Conservation (phyloP, 768 basidiomycete species). For the Steccherinum ochraceum region DNA sequence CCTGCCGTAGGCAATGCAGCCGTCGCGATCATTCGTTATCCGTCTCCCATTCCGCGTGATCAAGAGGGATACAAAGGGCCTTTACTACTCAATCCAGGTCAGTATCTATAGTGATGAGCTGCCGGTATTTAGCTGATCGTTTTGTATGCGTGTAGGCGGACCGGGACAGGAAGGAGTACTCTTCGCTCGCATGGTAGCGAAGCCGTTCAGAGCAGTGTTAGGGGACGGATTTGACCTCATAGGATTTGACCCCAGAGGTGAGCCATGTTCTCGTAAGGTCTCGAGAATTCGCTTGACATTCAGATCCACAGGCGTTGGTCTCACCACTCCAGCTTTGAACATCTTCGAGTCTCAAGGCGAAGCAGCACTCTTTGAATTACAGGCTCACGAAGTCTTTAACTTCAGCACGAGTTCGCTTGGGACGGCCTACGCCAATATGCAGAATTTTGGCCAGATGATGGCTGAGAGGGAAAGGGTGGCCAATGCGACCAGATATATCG, state of each 20-base stretch:
- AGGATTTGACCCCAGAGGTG: not conserved
- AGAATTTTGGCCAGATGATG: too few species aligned
- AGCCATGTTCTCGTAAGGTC: too few species aligned
- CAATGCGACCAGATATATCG: too few species aligned
- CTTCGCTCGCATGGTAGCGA: not conserved
- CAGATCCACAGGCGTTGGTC: not conserved
- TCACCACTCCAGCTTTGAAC: not conserved
- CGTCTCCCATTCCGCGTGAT: not conserved
- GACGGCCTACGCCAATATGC: too few species aligned
- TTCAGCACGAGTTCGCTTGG: too few species aligned
- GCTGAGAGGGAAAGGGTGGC: too few species aligned
- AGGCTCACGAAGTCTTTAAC: not conserved
- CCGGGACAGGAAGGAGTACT: not conserved
- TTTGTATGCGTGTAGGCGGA: not conserved
- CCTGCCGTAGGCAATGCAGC: not conserved
- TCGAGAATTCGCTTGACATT: too few species aligned
- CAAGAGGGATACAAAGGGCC: not conserved
- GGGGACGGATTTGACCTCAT: not conserved
- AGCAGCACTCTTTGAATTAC: not conserved
- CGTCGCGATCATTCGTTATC: not conserved
- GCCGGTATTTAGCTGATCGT: not conserved
- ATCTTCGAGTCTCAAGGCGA: not conserved
- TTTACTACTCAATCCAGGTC: not conserved
- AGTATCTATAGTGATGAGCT: not conserved
- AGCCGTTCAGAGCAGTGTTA: not conserved